Evolutionary conservation across 352 stramenopile species (phyloP).

Genomic region (Globisporangium splendens): DNA sequence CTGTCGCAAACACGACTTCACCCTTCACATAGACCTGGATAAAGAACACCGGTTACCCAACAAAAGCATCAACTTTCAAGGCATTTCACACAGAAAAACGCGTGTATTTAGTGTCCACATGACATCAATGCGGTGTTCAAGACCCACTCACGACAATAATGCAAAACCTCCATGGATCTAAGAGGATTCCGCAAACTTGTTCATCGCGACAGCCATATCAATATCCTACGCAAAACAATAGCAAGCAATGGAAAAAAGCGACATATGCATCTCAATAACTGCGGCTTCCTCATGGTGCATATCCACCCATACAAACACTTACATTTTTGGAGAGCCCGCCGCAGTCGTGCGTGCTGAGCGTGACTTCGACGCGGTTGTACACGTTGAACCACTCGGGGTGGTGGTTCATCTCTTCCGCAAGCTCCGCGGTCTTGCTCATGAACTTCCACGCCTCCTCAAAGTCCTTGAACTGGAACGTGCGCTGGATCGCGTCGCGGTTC

Average conservation of each 20-base stretch:
- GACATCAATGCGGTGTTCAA: not conserved
- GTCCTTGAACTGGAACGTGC: constrained; percentile 81
- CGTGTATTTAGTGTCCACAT: not conserved
- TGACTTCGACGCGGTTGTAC: constrained; percentile 97
- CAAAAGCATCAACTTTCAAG: not conserved
- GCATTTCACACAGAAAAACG: not conserved
- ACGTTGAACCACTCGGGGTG: constrained; percentile 99
- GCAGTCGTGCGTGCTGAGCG: constrained; percentile 95
- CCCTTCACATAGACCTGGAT: not conserved
- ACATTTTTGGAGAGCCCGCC: constrained; percentile 91
- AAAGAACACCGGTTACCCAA: not conserved
- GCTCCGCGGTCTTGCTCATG: constrained; percentile 68
- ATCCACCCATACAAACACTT: constrained; percentile 1
- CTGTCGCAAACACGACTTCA: no score
- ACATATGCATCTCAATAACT: constrained; percentile 20
- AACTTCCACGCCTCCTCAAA: constrained; percentile 83
- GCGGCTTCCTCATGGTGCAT: no score
- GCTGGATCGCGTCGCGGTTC: constrained; percentile 76
- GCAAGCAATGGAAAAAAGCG: not conserved
- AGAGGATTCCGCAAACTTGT: constrained; percentile 41
- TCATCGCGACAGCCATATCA: constrained; percentile 69
- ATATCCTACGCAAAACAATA: constrained; percentile 35
- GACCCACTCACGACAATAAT: constrained; percentile 1
- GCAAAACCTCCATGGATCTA: constrained; percentile 8
- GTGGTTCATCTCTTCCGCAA: constrained; percentile 92